Conservation (phyloP, 2,329 filamentous ascomycete species). For the Ceratocystis cacaofunesta region DNA sequence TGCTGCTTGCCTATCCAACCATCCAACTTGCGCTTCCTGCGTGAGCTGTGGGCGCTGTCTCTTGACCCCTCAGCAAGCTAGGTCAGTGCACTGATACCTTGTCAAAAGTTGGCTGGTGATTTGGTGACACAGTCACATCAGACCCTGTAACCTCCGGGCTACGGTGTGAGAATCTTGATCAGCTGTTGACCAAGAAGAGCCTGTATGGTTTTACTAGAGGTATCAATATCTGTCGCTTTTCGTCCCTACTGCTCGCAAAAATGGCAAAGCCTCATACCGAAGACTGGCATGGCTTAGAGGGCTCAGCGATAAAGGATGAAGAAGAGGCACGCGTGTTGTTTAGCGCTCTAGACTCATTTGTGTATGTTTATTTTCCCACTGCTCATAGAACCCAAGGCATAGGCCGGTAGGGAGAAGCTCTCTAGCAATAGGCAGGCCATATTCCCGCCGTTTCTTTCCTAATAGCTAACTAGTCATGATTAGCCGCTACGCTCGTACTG, state of each 20-base stretch:
- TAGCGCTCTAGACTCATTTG: constrained; percentile 74
- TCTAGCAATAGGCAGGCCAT: not conserved
- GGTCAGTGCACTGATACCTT: not conserved
- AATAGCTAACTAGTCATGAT: not conserved
- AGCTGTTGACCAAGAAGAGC: not conserved
- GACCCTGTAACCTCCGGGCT: not conserved
- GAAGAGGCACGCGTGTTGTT: constrained; percentile 72
- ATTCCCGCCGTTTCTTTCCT: not conserved
- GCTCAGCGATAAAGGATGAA: constrained; percentile 36
- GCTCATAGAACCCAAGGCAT: not conserved
- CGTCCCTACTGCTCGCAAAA: not conserved
- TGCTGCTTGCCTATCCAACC: not conserved
- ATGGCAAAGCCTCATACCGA: not conserved
- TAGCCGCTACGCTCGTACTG: constrained; percentile 70
- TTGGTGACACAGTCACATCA: not conserved
- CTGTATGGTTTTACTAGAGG: not conserved
- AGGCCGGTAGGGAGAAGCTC: not conserved
- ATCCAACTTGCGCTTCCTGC: not conserved
- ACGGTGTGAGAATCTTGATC: not conserved
- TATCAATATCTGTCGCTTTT: not conserved
- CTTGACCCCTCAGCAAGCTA: not conserved
- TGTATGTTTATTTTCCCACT: constrained; percentile 39
- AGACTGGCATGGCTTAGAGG: constrained; percentile 16
- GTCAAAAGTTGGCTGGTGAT: not conserved
- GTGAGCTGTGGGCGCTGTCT: not conserved